A percentile compares a stretch with the other conserved stretches of the same genome.
phyloP scores from a whole-genome alignment of 2,329 filamentous ascomycete genomes.

The Paraphoma sp. region DNA sequence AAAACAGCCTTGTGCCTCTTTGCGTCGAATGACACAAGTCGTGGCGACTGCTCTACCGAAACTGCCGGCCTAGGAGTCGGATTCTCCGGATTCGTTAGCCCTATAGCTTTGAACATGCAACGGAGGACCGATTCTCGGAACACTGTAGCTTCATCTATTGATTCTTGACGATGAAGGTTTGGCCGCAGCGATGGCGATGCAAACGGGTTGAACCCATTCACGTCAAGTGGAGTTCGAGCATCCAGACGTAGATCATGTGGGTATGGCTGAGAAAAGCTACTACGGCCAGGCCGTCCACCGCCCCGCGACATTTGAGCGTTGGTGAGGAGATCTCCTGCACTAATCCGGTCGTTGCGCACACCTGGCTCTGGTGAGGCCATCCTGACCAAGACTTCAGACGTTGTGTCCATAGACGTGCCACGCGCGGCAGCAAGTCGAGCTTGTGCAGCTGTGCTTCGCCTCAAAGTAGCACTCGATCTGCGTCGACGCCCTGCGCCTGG shows the following conservation, averaged over 20 bases:
- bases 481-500: constrained; percentile 69
- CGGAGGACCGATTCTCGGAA: constrained; percentile 91
- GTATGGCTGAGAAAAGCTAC: constrained; percentile 58
- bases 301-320: constrained; percentile 75
- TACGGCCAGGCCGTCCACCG: constrained; percentile 57
- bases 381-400: constrained; percentile 23
- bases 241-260: constrained; percentile 51
- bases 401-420: constrained; percentile 38
- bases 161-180: constrained; percentile 74
- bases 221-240: constrained; percentile 53
- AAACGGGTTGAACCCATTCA: constrained; percentile 52
- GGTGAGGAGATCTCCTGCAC: constrained; percentile 75
- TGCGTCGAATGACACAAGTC: constrained; percentile 83
- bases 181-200: constrained; percentile 37
- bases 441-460: constrained; percentile 80
- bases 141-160: constrained; percentile 83
- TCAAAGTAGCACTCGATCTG: constrained; percentile 71
- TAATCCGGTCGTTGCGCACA: constrained; percentile 41
- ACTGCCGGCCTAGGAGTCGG: constrained; percentile 65
- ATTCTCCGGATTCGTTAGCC: constrained; percentile 73
- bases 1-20: constrained; percentile 80
- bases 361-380: constrained; percentile 33
- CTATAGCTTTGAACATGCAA: constrained; percentile 94
- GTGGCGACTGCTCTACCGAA: constrained; percentile 85
- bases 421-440: constrained; percentile 63